Base-by-base conservation (phyloP, 441 rosid genomes). In the Biscutella laevigata region DNA sequence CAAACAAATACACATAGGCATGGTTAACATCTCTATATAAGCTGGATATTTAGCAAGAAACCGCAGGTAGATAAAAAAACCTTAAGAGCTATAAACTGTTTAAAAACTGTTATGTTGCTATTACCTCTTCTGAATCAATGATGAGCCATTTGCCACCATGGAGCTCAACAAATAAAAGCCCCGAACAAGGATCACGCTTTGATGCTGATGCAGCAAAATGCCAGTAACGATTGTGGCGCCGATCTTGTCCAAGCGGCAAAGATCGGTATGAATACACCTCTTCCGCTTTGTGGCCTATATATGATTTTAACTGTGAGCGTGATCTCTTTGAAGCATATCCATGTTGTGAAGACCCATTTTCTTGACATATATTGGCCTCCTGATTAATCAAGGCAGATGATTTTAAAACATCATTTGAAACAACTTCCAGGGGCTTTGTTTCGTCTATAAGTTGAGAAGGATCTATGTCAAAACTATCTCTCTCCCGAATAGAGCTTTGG, bases 241-340 rank as follows among this genome's bases (percentile, higher is more conserved):
- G 88, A 75, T 94, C 99, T 74, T 83, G 98, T 62, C 99, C 99
- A 27, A 94, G 92, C 22, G 99, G 98, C 77, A 94, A 81, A 53
- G 99, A 94, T 72, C 96, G 77, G 69, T 83, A 94, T 8, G 79
- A 81, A 66, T 85, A 80, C 69, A 82, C 79, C 74, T 94, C 94
- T 81, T 94, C 99, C n/a, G 98, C 89, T 72, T 66, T 71, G 64
- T 90, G 92, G 42, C 78, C 77, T 53, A 90, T 77, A 61, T 83
- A 90, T 33, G 99, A 85, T 76, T 94, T 94, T 62, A 87, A 63
- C 67, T 86, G 89, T 7, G 99, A 94, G 45, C 88, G 90, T 33
- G 84, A 79, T 67, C 84, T 83, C 76, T 94, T 86, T 14, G 96
- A 79, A 67, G 83, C 72, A 69, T 57, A 78, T 56, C 85, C 97